phyloP scores from a whole-genome alignment of 1,284 basidiomycete species.

The Cryptococcus jaspeensis region DNA sequence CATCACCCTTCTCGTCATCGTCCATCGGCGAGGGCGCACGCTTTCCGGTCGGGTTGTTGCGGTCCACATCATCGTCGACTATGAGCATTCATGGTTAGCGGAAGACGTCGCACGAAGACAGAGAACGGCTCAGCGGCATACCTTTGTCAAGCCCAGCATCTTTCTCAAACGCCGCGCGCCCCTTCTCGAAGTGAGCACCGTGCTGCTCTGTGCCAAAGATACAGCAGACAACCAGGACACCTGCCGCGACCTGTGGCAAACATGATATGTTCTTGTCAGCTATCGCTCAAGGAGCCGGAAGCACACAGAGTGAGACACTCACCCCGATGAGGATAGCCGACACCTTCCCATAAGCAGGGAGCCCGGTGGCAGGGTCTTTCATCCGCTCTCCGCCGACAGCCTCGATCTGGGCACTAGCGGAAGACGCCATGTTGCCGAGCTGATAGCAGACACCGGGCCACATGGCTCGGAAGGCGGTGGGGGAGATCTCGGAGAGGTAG shows the following conservation, averaged over 20 bases:
- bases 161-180: conserved; percentile 72
- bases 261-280: neutral
- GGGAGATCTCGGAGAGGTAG: conserved; percentile 77
- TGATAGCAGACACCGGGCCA: conserved; percentile 67
- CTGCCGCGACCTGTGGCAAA: conserved; percentile 7
- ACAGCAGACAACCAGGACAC: conserved; percentile 48
- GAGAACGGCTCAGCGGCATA: too few relatives aligned
- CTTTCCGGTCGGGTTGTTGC: neutral
- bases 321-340: conserved; percentile 77
- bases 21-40: neutral
- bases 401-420: conserved; percentile 85
- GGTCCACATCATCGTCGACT: neutral
- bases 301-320: conserved; percentile 32
- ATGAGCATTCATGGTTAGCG: neutral
- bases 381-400: conserved; percentile 58
- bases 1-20: neutral
- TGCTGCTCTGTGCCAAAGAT: conserved; percentile 54
- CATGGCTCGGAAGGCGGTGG: conserved; percentile 48
- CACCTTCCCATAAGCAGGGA: conserved; percentile 76
- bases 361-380: conserved; percentile 34
- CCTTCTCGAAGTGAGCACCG: conserved; percentile 72
- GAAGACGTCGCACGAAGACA: neutral
- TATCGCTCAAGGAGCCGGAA: neutral
- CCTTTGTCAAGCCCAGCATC: conserved; percentile 55
- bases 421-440: conserved; percentile 66